These are phyloP conservation scores for Eucalyptus erythrocorys DNA, from an alignment of 345 rosid species.

Conservation along the genomic window DNA sequence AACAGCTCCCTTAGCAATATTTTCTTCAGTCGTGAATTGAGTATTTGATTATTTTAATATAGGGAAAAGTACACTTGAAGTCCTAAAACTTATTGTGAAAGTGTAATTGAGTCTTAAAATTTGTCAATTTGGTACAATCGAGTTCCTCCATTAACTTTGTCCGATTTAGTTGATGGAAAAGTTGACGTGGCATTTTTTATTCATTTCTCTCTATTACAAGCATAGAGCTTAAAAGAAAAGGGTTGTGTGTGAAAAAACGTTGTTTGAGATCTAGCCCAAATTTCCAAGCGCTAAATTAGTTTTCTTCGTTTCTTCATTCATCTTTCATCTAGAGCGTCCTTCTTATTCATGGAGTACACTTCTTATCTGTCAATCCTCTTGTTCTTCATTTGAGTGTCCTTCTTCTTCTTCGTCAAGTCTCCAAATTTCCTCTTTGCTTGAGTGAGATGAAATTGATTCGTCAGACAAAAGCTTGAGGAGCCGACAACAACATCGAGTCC, in stretches of 20 bases:
- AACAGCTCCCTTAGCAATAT: no score
- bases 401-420: no score
- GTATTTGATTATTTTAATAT: no score
- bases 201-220: no score
- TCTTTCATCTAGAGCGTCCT: neutral
- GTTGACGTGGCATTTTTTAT: no score
- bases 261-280: neutral
- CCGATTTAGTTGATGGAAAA: no score
- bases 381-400: neutral
- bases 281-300: neutral
- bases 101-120: fast-evolving
- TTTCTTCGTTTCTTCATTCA: neutral
- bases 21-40: no score
- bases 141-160: no score
- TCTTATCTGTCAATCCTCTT: neutral
- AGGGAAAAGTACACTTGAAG: fast-evolving
- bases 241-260: neutral
- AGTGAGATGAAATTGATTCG: fast-evolving
- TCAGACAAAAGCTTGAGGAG: neutral
- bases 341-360: no score
- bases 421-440: no score
- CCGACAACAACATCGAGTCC: fast-evolving
- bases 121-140: fast-evolving
- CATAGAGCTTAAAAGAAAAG: no score
- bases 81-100: fast-evolving